Percentiles rank a stretch among this genome's conserved stretches.
phyloP scores from a whole-genome alignment of 108 stramenopile species.

The Skeletonema marinoi region DNA sequence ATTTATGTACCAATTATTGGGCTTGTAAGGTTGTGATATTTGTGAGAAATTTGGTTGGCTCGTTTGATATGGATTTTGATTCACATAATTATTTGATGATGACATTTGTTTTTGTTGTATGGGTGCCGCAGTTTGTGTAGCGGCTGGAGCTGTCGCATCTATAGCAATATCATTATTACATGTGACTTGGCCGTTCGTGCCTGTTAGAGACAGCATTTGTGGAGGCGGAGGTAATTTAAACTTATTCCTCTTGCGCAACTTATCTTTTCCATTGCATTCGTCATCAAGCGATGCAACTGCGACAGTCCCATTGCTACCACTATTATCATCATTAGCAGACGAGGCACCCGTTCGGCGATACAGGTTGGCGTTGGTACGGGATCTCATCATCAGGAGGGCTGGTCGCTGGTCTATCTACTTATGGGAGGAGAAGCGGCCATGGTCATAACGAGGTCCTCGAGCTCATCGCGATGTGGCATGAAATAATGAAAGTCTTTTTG shows the following conservation, averaged over 20 bases:
- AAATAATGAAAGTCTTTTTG: too few relatives aligned
- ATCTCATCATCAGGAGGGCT: slow-evolving; percentile 7
- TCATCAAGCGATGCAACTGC: not conserved
- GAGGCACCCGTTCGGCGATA: not conserved
- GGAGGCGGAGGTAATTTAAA: slow-evolving; percentile 38
- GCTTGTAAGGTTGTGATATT: slow-evolving; percentile 32
- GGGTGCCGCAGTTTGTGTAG: not conserved
- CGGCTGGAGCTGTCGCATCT: not conserved
- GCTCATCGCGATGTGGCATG: too few relatives aligned
- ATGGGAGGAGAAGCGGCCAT: too few relatives aligned
- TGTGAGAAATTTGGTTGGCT: slow-evolving; percentile 14
- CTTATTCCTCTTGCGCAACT: not conserved
- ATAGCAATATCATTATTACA: not conserved
- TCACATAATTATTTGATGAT: not conserved
- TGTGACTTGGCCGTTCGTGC: not conserved
- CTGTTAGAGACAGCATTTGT: slow-evolving; percentile 13
- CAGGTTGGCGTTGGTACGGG: slow-evolving; percentile 6
- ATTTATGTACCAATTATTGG: slow-evolving; percentile 31
- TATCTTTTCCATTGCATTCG: not conserved
- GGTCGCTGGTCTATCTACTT: slow-evolving; percentile 1
- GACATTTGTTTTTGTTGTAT: not conserved
- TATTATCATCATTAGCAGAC: not conserved
- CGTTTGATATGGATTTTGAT: slow-evolving; percentile 18
- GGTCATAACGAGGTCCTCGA: too few relatives aligned
- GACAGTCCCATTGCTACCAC: not conserved